phyloP scores from a whole-genome alignment of 176 grass and related monocot genomes.

The Ensete ventricosum region DNA sequence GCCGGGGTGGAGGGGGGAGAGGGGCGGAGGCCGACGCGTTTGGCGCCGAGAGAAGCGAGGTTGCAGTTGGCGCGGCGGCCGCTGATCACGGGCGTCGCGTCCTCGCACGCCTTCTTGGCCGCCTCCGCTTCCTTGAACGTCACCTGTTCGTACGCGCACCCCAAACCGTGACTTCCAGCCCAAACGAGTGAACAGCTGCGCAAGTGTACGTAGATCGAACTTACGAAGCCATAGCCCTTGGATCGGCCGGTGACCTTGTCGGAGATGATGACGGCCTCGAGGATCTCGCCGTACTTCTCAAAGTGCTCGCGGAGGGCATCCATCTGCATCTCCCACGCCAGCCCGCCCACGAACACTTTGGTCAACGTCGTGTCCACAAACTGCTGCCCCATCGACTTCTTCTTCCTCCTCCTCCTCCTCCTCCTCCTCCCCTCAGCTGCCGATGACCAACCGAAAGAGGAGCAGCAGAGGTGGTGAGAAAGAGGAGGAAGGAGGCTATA shows the following conservation, averaged over 20 bases:
- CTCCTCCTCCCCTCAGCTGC: background rate
- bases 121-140: constrained; percentile 93
- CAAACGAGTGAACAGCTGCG: background rate
- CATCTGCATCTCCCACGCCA: constrained; percentile 99
- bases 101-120: constrained; percentile 92
- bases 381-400: constrained; percentile 12
- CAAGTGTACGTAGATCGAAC: background rate
- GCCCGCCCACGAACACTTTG: constrained; percentile 96
- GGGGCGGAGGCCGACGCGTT: constrained; percentile 48
- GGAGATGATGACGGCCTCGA: constrained; percentile 96
- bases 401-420: background rate
- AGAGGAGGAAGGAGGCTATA: background rate
- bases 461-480: background rate
- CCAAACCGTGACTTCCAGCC: background rate
- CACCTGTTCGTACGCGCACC: constrained; percentile 34
- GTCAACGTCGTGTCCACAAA: constrained; percentile 90
- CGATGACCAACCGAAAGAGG: background rate
- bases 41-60: constrained; percentile 88
- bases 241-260: constrained; percentile 99
- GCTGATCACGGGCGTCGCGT: constrained; percentile 73
- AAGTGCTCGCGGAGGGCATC: constrained; percentile 95
- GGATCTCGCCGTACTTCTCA: constrained; percentile 84
- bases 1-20: constrained; percentile 63
- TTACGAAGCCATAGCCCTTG: constrained; percentile 97
- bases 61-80: constrained; percentile 97